These are phyloP conservation scores for Calonectria honghensis DNA, from an alignment of 2,329 filamentous ascomycete species.

Conservation along the genomic window DNA sequence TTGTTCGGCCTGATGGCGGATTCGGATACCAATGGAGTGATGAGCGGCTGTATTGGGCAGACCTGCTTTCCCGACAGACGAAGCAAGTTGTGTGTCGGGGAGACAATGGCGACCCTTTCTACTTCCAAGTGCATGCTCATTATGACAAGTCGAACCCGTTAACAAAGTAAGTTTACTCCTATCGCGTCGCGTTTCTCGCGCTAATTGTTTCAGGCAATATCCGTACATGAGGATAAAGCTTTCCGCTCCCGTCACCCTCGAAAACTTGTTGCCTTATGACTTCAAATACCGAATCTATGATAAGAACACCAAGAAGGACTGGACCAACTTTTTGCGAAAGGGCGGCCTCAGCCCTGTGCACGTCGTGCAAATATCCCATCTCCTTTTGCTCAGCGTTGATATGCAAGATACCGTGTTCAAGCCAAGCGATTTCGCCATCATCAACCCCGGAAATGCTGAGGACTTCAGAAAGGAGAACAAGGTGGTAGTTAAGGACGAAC, in stretches of 20 bases:
- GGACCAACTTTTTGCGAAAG: constrained; percentile 98
- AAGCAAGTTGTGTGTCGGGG: constrained; percentile 92
- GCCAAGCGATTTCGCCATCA: constrained; percentile 96
- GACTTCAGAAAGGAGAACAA: constrained; percentile 91
- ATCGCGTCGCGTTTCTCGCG: neutral
- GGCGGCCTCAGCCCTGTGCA: constrained; percentile 98
- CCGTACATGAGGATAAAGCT: constrained; percentile 96
- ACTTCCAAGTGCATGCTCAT: constrained; percentile 94
- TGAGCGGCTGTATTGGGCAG: constrained; percentile 93
- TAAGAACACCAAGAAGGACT: constrained; percentile 98
- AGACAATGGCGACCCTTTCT: constrained; percentile 92
- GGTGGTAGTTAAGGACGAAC: constrained; percentile 88
- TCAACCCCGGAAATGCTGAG: constrained; percentile 91
- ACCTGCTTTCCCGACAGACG: constrained; percentile 88
- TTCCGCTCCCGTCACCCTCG: constrained; percentile 93
- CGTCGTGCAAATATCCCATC: constrained; percentile 95
- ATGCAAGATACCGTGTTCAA: constrained; percentile 98
- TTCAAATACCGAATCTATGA: constrained; percentile 99
- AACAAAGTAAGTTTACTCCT: constrained; percentile 72
- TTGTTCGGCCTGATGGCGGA: constrained; percentile 93
- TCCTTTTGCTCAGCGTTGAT: constrained; percentile 93
- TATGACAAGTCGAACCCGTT: constrained; percentile 90
- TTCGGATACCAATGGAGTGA: constrained; percentile 98
- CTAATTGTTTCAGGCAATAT: constrained; percentile 77
- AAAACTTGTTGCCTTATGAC: constrained; percentile 96